These are phyloP conservation scores for Scedosporium minutisporum DNA, from an alignment of 2,329 filamentous ascomycete species.

Conservation along the genomic window DNA sequence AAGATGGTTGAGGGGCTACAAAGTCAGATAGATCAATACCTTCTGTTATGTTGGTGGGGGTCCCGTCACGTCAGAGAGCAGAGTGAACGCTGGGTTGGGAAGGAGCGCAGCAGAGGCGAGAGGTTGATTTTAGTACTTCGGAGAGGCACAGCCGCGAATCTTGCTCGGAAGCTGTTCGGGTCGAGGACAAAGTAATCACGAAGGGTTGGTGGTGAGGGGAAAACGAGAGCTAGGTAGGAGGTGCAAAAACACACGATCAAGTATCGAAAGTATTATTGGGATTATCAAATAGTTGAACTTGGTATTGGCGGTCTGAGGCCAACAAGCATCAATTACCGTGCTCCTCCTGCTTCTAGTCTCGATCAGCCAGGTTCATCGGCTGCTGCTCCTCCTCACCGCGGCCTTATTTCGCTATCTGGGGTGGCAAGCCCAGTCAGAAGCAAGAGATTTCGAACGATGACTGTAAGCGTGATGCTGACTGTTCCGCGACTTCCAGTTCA, in stretches of 20 bases:
- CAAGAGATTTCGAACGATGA: background rate
- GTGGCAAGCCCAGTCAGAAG: constrained; percentile 1
- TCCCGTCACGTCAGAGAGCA: background rate
- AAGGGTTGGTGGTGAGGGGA: background rate
- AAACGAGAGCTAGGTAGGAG: background rate
- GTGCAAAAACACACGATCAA: background rate
- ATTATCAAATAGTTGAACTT: too few species aligned
- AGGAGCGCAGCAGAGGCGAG: too few species aligned
- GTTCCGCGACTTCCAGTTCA: too few species aligned
- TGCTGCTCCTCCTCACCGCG: background rate
- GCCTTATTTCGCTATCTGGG: background rate
- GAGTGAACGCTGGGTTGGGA: background rate
- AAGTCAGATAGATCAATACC: background rate
- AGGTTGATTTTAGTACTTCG: too few species aligned
- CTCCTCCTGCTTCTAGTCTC: too few species aligned
- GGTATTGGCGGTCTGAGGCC: background rate
- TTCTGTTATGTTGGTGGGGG: background rate
- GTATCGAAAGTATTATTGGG: background rate
- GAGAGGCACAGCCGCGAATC: too few species aligned
- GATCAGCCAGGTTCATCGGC: background rate
- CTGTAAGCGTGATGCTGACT: background rate
- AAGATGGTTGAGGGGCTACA: too few species aligned
- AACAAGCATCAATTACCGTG: background rate
- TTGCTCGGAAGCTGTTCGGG: background rate
- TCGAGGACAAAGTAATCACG: background rate